Percentiles rank a stretch among this genome's conserved stretches.
Evolutionary conservation across 257 asterid species (phyloP).

Genomic region (Solanum corneliomulleri): DNA sequence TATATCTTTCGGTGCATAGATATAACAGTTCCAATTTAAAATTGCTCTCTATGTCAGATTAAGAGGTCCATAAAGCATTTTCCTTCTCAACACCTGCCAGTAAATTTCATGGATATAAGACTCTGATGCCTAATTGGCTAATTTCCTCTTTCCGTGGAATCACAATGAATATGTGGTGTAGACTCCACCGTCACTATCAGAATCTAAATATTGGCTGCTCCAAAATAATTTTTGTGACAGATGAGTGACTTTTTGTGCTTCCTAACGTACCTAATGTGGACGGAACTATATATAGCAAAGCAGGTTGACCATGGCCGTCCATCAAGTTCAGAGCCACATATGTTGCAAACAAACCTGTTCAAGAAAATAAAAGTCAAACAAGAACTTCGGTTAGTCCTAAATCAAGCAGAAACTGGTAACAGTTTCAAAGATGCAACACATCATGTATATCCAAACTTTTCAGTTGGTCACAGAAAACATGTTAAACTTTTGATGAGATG

Average conservation of each 20-base stretch:
- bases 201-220: neutral
- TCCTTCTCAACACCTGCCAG: neutral
- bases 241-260: neutral
- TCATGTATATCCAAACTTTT: neutral
- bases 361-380: neutral
- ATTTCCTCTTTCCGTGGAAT: neutral
- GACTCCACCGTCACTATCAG: neutral
- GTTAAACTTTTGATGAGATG: neutral
- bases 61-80: neutral
- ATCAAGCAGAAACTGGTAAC: neutral
- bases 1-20: neutral
- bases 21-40: neutral
- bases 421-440: neutral
- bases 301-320: conserved; percentile 98
- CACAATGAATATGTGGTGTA: neutral
- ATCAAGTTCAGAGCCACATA: conserved; percentile 87
- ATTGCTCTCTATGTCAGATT: neutral
- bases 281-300: conserved; percentile 96
- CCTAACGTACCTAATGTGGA: conserved; percentile 58
- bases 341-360: conserved; percentile 74
- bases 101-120: neutral
- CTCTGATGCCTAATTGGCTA: neutral
- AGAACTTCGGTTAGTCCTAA: neutral
- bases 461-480: neutral
- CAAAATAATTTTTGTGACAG: neutral